These are phyloP conservation scores for Aureobasidium musti DNA, from an alignment of 2,329 filamentous ascomycete species.

Conservation along the genomic window DNA sequence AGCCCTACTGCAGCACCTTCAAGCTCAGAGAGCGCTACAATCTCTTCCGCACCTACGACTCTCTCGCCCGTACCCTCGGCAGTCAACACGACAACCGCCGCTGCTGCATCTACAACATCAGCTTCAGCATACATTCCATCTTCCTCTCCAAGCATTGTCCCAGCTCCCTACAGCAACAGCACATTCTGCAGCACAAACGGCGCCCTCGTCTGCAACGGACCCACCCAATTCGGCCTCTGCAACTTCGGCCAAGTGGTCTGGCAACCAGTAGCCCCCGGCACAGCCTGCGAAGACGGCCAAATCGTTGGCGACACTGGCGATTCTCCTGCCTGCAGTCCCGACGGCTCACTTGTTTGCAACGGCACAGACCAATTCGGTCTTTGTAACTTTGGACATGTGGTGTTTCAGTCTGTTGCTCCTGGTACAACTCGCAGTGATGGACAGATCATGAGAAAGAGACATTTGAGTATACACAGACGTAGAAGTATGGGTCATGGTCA, in stretches of 20 bases:
- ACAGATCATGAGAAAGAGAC: constrained; percentile 38
- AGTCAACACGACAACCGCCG: constrained; percentile 12
- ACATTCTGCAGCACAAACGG: constrained; percentile 47
- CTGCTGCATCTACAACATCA: background rate
- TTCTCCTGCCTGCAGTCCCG: constrained; percentile 38
- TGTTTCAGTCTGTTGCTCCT: constrained; percentile 47
- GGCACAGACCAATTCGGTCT: constrained; percentile 46
- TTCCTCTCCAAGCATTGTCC: background rate
- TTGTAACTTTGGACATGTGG: constrained; percentile 47
- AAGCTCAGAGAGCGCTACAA: constrained; percentile 18
- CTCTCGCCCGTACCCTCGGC: constrained; percentile 8
- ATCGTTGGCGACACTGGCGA: constrained; percentile 32
- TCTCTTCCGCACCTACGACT: constrained; percentile 20
- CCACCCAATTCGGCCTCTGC: constrained; percentile 49
- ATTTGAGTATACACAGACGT: constrained; percentile 3
- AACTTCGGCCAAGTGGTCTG: constrained; percentile 46
- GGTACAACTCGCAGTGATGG: constrained; percentile 50
- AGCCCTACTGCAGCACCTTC: constrained; percentile 31
- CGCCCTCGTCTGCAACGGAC: constrained; percentile 49
- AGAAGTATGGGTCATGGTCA: background rate
- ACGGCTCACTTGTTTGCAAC: constrained; percentile 47
- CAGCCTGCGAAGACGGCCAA: constrained; percentile 44
- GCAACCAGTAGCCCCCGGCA: constrained; percentile 48
- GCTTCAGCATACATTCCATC: constrained; percentile 10
- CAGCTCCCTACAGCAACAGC: constrained; percentile 31